Base-by-base conservation (phyloP, 805 yeast species). In the Grigorovia jiainica region DNA sequence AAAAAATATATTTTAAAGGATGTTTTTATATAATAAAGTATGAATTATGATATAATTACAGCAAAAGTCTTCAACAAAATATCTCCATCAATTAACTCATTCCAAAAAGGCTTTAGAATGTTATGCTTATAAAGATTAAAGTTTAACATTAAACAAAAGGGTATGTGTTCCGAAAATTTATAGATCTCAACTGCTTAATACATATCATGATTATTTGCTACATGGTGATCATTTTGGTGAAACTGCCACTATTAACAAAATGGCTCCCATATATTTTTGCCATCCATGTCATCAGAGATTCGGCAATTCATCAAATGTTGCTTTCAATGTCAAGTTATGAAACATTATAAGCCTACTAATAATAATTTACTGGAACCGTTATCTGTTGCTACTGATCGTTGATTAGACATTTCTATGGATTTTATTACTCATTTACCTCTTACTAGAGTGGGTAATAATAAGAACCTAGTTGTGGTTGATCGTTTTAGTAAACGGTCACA, bases 391-490 rank as follows among this genome's bases (percentile, higher is more conserved):
- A 34, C 45, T 18, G 43, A 46, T 18, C 34, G 51, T 15, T 52
- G 54, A 56, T 15, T 27, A 7, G 48, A 42, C 19, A 46, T 52
- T 1, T 40, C 56, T 2, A 40, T 50, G 19, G 55, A 52, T 25
- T 52, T 52, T 30, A 34, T 42, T 2, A 24, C 47, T 9, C 51
- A 52, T 15, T n/a, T 47, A 6, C 52, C 53, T 10, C 11, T 41
- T 2, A 30, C 44, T 5, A 30, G 18, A 9, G 18, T 21, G 7
- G 31, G 36, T 0, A 24, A 39, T 3, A 38, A 48, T 17, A 43
- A 45, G 42, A 49, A 42, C 9, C 10, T 49, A 36, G 46, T 50
- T 0, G 50, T 50, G 7, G 53, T 49, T 2, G 50, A 51, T 34
- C 5, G 46, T 7, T 49, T 50, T 15, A 40, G 43, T 6, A 52